Base-by-base conservation (phyloP, 2,329 filamentous ascomycete species). In the Davidsoniella virescens region DNA sequence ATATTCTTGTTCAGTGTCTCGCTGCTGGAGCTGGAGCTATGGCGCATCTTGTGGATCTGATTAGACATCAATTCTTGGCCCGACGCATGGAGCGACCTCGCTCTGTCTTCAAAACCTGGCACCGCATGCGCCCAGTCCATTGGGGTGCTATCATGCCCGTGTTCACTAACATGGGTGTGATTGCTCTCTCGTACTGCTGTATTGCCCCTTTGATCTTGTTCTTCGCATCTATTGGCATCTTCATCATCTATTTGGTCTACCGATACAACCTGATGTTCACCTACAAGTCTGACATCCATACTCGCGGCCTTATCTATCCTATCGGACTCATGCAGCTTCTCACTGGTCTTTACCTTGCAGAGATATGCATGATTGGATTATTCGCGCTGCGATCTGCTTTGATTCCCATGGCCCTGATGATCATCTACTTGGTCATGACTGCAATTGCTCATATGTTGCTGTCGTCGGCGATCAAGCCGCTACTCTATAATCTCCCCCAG, bases 201-300 rank as follows among this genome's bases (percentile, higher is more conserved):
- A 93, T 95, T 58, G 85, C 87, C 2, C 90, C 88, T 0, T 68
- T 95, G 9, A 80, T 94, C 49, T 72, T 94, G 46, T 76, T 80
- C 4, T 95, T 94, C 59, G 85, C 86, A 1, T 79, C 82, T 1
- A 71, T 85, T 38, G 87, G 86, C 25, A 75, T 95, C 53, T 77
- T 72, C 18, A 69, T 92, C 40, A 88, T 94, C 65, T 93, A 94
- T 62, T 69, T 90, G 48, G 84, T 87, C 44, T 94, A 87, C 71
- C 78, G 84, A 16, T 94, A 96, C 71, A 93, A 94, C 61, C 66
- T 96, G 50, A 73, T 95, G 46, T 95, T 86, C 63, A 87, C 94
- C 36, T 82, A 80, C 47, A 84, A 93, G 61, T 78, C 84, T 7
- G 68, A 77, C 53, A 80, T 94, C 59, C 87, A 95, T 61, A 94